Evolutionary conservation across 805 yeast species (phyloP).

Genomic region (Metschnikowia sp.): DNA sequence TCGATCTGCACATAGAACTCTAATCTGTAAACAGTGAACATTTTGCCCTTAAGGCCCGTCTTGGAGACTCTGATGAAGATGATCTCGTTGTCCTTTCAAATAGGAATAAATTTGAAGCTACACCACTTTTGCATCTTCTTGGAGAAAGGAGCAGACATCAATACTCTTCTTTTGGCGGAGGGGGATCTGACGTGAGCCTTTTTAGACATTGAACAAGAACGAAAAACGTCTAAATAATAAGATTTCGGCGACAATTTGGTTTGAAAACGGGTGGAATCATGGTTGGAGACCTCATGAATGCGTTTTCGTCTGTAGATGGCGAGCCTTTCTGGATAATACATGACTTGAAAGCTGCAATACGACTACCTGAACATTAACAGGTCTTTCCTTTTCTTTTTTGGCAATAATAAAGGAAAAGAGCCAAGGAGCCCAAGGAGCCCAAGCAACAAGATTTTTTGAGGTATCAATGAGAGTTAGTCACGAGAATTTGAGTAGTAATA

Average conservation of each 20-base stretch:
- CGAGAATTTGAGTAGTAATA: too few species aligned
- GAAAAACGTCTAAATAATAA: conserved; percentile 82
- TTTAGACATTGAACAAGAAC: conserved; percentile 99
- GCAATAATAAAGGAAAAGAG: too few species aligned
- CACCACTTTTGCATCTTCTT: conserved; percentile 97
- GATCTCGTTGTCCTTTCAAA: conserved; percentile 97
- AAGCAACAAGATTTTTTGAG: too few species aligned
- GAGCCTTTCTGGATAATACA: too few species aligned
- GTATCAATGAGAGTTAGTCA: too few species aligned
- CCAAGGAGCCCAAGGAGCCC: too few species aligned
- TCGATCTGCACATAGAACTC: conserved; percentile 95
- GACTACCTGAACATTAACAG: too few species aligned
- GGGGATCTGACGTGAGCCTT: conserved; percentile 99
- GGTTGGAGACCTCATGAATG: too few species aligned
- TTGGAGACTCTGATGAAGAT: conserved; percentile 96
- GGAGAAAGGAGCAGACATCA: conserved; percentile 98
- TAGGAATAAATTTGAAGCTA: conserved; percentile 92
- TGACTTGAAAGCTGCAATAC: too few species aligned
- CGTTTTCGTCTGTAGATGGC: too few species aligned
- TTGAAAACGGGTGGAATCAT: not conserved
- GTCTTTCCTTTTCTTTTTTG: too few species aligned
- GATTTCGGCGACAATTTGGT: conserved; percentile 9
- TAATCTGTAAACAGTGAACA: conserved; percentile 97
- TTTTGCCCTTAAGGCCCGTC: conserved; percentile 99
- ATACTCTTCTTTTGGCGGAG: conserved; percentile 88